phyloP scores from a whole-genome alignment of 2,329 filamentous ascomycete genomes.

The Apiospora sp. region DNA sequence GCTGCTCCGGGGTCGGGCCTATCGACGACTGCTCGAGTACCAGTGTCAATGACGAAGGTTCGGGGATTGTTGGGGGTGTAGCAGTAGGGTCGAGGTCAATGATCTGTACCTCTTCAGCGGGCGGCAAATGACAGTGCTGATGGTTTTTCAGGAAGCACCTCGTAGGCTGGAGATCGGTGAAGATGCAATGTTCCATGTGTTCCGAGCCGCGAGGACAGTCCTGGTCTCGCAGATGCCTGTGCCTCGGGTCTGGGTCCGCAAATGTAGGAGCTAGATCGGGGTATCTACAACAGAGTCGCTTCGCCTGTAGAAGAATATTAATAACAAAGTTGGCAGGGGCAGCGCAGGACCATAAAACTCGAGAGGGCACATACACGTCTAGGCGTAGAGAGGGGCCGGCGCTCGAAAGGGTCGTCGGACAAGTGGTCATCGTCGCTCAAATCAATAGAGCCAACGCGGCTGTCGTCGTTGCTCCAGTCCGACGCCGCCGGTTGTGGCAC shows the following conservation, averaged over 20 bases:
- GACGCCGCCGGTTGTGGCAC: constrained; percentile 19
- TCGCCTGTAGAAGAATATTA: neutral
- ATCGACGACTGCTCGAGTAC: neutral
- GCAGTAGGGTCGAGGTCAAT: neutral
- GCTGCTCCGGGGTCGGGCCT: neutral
- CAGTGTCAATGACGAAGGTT: neutral
- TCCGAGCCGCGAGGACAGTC: constrained; percentile 34
- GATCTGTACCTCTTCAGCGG: neutral
- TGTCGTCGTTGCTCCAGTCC: constrained; percentile 26
- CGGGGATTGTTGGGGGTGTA: neutral
- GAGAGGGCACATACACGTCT: constrained; percentile 25
- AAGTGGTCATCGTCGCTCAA: constrained; percentile 26
- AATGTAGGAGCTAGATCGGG: constrained; percentile 33
- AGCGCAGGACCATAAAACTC: neutral
- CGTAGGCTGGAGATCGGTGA: constrained; percentile 32
- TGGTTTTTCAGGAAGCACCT: constrained; percentile 28
- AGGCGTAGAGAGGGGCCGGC: neutral
- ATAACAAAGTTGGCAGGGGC: neutral
- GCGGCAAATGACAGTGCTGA: neutral
- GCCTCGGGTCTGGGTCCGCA: constrained; percentile 31
- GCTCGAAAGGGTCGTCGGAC: constrained; percentile 12
- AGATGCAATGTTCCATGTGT: constrained; percentile 37
- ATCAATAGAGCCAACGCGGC: constrained; percentile 5
- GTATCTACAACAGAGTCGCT: constrained; percentile 30
- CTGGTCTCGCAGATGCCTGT: constrained; percentile 34